phyloP scores from a whole-genome alignment of 345 rosid genomes.

The Gossypium stocksii region DNA sequence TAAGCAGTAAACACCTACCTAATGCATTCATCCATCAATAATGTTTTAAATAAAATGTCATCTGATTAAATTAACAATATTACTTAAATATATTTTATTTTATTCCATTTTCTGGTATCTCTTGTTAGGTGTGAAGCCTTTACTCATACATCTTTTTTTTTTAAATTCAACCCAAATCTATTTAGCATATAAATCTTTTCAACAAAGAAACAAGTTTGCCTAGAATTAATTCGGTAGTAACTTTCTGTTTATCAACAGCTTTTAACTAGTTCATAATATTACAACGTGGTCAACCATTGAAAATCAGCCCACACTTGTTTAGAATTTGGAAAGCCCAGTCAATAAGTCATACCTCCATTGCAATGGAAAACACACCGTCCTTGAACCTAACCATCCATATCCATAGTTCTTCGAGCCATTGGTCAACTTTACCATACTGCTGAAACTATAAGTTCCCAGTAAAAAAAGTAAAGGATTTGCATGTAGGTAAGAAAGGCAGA shows the following conservation, averaged over 20 bases:
- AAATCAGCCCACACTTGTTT: background rate
- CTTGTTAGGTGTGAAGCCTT: background rate
- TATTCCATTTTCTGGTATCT: background rate
- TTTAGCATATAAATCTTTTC: background rate
- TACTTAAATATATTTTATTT: background rate
- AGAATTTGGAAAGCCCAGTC: background rate
- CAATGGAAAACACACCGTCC: constrained; percentile 54
- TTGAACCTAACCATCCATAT: constrained; percentile 76
- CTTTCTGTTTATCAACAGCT: background rate
- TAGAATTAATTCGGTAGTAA: background rate
- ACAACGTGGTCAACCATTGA: background rate
- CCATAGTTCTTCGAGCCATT: constrained; percentile 84
- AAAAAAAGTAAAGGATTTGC: constrained; percentile 12
- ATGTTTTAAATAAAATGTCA: background rate
- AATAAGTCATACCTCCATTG: constrained; percentile 55
- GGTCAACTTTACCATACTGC: constrained; percentile 59
- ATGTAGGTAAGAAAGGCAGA: background rate
- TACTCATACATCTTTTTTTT: background rate
- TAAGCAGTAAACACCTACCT: background rate
- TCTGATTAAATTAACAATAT: too few relatives aligned
- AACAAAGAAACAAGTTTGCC: background rate
- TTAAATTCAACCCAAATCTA: background rate
- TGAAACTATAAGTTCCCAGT: constrained; percentile 43
- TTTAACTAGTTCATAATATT: background rate
- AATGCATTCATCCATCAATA: background rate